These are phyloP conservation scores for Aspergillus proliferans DNA, from an alignment of 2,329 filamentous ascomycete species.

Conservation along the genomic window DNA sequence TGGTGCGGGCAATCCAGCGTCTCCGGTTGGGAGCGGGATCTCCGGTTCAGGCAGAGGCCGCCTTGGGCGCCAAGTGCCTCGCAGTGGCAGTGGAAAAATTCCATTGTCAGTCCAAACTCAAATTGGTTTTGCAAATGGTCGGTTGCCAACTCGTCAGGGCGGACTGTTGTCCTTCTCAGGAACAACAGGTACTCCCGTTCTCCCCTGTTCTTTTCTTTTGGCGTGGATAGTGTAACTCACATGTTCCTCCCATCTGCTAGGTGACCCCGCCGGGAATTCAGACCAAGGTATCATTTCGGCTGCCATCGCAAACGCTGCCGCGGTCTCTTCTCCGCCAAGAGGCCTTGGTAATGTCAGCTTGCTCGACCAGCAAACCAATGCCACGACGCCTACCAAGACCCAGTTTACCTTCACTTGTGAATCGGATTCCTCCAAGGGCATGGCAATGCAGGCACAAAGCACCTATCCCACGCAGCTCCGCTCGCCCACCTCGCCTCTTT, in stretches of 20 bases:
- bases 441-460: slow-evolving; percentile 64
- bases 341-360: slow-evolving; percentile 75
- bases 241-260: slow-evolving; percentile 13
- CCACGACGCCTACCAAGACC: slow-evolving; percentile 61
- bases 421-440: slow-evolving; percentile 73
- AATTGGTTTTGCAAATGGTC: slow-evolving; percentile 48
- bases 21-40: slow-evolving; percentile 60
- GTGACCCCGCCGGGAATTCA: slow-evolving; percentile 31
- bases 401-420: slow-evolving; percentile 97
- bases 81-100: slow-evolving; percentile 53
- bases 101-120: slow-evolving; percentile 56
- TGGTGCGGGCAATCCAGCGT: slow-evolving; percentile 49
- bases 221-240: slow-evolving; percentile 7
- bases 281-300: slow-evolving; percentile 82
- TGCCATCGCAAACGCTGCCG: slow-evolving; percentile 83
- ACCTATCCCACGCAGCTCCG: slow-evolving; percentile 34
- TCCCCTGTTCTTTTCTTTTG: slow-evolving; percentile 12
- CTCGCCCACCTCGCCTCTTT: slow-evolving; percentile 27
- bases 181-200: slow-evolving; percentile 23
- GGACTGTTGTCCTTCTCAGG: slow-evolving; percentile 42
- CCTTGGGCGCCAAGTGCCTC: slow-evolving; percentile 56
- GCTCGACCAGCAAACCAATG: slow-evolving; percentile 59
- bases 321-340: slow-evolving; percentile 52
- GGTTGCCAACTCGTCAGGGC: slow-evolving; percentile 44
- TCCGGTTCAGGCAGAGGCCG: slow-evolving; percentile 80